phyloP scores from a whole-genome alignment of 257 asterid species.

The Nicotiana undulata region DNA sequence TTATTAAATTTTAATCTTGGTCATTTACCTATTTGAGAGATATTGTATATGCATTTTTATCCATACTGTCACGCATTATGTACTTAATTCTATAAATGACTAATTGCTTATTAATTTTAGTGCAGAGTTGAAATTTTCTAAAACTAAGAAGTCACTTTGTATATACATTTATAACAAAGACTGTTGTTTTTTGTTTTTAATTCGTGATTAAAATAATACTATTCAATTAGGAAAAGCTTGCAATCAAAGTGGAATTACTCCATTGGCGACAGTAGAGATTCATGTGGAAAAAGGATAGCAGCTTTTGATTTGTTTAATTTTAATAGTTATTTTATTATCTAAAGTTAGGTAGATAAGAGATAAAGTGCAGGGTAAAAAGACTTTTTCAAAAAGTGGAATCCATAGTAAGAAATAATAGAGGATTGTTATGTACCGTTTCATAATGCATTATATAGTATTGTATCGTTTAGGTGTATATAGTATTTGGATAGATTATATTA shows the following conservation, averaged over 20 bases:
- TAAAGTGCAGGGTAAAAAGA: background rate
- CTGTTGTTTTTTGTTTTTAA: background rate
- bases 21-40: background rate
- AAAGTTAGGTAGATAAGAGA: background rate
- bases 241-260: background rate
- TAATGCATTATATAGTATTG: too few relatives aligned
- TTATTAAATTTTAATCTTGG: background rate
- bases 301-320: background rate
- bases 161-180: background rate
- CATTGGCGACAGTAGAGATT: background rate
- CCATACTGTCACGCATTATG: background rate
- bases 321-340: background rate
- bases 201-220: background rate
- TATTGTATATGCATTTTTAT: too few relatives aligned
- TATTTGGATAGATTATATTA: too few relatives aligned
- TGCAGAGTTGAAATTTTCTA: background rate
- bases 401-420: background rate
- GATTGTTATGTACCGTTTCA: too few relatives aligned
- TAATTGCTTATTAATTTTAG: background rate
- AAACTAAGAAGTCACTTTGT: background rate
- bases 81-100: background rate
- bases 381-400: background rate
- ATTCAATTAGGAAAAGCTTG: background rate
- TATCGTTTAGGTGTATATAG: too few relatives aligned
- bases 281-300: background rate